phyloP scores from a whole-genome alignment of 805 yeast species.

The Deakozyma indianensis region DNA sequence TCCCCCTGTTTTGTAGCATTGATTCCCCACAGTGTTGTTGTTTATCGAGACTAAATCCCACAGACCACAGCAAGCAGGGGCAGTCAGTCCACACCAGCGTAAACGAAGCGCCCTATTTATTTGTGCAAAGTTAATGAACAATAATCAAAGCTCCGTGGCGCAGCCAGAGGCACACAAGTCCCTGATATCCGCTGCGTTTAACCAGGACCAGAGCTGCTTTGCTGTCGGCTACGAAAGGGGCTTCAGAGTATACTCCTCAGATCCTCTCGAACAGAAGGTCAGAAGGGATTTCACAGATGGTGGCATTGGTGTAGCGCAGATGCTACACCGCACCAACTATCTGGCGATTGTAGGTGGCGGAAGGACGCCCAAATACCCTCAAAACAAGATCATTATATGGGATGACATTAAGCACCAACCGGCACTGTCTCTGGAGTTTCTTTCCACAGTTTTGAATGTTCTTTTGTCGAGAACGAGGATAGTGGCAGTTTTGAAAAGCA shows the following conservation, averaged over 20 bases:
- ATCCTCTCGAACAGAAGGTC: conserved; percentile 70
- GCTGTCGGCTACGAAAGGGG: conserved; percentile 72
- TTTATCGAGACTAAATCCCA: too few species aligned
- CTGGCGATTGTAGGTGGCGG: conserved; percentile 89
- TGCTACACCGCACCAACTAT: conserved; percentile 86
- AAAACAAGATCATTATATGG: conserved; percentile 77
- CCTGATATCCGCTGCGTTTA: conserved; percentile 52
- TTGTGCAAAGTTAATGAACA: neutral
- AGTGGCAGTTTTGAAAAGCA: conserved; percentile 53
- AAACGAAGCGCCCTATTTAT: too few species aligned
- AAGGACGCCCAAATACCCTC: conserved; percentile 57
- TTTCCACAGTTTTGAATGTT: conserved; percentile 60
- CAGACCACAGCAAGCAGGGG: too few species aligned
- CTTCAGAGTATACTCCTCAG: conserved; percentile 71
- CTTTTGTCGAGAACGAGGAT: conserved; percentile 62
- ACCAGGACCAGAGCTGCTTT: conserved; percentile 85
- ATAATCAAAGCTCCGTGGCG: neutral
- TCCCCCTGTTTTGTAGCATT: too few species aligned
- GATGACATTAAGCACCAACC: conserved; percentile 73
- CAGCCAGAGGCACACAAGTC: neutral
- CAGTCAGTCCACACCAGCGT: too few species aligned
- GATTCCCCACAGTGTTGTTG: too few species aligned
- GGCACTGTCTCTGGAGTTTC: conserved; percentile 60
- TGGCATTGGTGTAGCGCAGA: conserved; percentile 64
- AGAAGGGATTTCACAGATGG: conserved; percentile 32